phyloP scores from a whole-genome alignment of 768 basidiomycete genomes.

The Auricularia sp. region DNA sequence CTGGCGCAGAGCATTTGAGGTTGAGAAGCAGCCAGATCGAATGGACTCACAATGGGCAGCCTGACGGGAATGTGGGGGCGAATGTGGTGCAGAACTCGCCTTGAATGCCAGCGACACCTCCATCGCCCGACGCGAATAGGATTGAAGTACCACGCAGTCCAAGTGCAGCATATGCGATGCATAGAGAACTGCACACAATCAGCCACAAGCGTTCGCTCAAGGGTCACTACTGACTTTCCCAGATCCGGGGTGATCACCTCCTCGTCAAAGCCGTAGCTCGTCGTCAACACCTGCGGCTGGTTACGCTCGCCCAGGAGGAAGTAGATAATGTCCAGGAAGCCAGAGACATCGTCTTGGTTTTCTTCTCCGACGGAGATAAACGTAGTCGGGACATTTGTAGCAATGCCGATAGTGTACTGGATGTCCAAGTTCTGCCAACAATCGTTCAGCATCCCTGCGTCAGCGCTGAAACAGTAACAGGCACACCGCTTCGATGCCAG shows the following conservation, averaged over 20 bases:
- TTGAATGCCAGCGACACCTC: constrained; percentile 14
- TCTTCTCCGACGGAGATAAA: constrained; percentile 20
- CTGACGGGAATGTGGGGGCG: constrained; percentile 14
- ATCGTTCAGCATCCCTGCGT: neutral
- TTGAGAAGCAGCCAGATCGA: neutral
- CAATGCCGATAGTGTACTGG: constrained; percentile 27
- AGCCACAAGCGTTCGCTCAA: neutral
- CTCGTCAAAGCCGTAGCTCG: constrained; percentile 8
- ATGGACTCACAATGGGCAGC: constrained; percentile 6
- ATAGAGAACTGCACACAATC: constrained; percentile 25
- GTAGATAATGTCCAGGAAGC: constrained; percentile 20
- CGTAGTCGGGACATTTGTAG: constrained; percentile 19
- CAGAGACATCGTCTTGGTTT: constrained; percentile 13
- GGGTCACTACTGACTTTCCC: constrained; percentile 2
- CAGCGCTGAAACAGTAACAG: too few relatives aligned
- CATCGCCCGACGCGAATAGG: constrained; percentile 16
- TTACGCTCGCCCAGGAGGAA: constrained; percentile 12
- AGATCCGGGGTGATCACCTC: neutral
- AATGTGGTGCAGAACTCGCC: constrained; percentile 10
- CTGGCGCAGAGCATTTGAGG: constrained; percentile 9
- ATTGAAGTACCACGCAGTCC: constrained; percentile 8
- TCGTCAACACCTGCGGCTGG: constrained; percentile 3
- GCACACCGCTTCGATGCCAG: constrained; percentile 9
- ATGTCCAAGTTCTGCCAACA: constrained; percentile 23
- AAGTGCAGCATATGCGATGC: constrained; percentile 21